A percentile compares a stretch with the other conserved stretches of the same genome.
Evolutionary conservation across 345 rosid species (phyloP).

Genomic region (Acer yangbiense): DNA sequence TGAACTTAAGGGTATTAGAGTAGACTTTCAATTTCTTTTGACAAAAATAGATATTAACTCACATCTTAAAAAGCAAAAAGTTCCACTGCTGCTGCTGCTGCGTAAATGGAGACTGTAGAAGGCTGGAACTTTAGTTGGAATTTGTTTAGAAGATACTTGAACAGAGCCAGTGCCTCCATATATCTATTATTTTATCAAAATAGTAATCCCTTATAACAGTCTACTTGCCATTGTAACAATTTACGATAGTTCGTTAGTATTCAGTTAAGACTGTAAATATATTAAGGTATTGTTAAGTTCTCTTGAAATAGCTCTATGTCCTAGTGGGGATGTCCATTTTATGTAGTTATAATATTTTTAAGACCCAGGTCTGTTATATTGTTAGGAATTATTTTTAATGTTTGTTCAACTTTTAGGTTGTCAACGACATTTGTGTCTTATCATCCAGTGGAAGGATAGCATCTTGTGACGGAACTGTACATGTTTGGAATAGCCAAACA

Average conservation of each 20-base stretch:
- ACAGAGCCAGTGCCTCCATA: not conserved
- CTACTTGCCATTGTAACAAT: not conserved
- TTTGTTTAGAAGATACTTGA: not conserved
- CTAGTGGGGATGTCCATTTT: not conserved
- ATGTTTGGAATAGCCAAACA: conserved; percentile 85
- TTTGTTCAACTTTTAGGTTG: conserved; percentile 58
- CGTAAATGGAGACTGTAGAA: not conserved
- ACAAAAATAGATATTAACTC: not conserved
- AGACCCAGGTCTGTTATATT: not conserved
- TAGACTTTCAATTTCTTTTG: not conserved
- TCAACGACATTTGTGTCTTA: conserved; percentile 74
- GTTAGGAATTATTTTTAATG: conserved; percentile 16
- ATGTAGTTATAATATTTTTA: not conserved
- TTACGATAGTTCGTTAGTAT: not conserved
- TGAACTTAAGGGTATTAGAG: not conserved
- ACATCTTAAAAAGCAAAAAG: no score
- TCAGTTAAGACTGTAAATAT: not conserved
- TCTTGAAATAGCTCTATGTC: not conserved
- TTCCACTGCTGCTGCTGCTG: not conserved
- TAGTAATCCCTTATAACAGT: not conserved
- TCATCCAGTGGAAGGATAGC: conserved; percentile 81
- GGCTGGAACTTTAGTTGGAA: not conserved
- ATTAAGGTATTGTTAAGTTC: not conserved
- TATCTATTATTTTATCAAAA: not conserved
- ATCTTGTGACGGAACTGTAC: conserved; percentile 95